A percentile compares a stretch with the other conserved stretches of the same genome.
Conservation (phyloP, 768 basidiomycete species). For the Trametes cingulata region DNA sequence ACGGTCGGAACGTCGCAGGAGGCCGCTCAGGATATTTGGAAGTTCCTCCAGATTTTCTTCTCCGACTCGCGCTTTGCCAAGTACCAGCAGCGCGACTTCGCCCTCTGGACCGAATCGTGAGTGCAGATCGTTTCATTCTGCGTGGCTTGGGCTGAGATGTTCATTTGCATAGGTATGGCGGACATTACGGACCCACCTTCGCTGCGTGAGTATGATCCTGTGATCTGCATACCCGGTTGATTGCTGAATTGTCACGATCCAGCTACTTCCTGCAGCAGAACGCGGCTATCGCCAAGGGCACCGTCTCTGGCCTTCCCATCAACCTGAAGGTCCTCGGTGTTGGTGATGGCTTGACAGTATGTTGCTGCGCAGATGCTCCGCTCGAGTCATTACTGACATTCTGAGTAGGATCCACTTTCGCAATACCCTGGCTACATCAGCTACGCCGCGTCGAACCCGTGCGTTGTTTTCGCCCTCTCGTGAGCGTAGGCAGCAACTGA, state of each 20-base stretch:
- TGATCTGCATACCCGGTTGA: background rate
- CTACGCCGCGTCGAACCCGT: slow-evolving; percentile 55
- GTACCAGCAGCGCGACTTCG: slow-evolving; percentile 46
- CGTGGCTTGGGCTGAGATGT: background rate
- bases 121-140: background rate
- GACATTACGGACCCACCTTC: slow-evolving; percentile 42
- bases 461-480: background rate
- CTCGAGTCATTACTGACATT: background rate
- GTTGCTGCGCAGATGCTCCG: slow-evolving; percentile 15
- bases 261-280: slow-evolving; percentile 61
- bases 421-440: slow-evolving; percentile 62
- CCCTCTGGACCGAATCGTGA: slow-evolving; percentile 66
- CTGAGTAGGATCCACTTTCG: slow-evolving; percentile 36
- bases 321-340: slow-evolving; percentile 66
- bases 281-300: slow-evolving; percentile 50
- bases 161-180: slow-evolving; percentile 32
- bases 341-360: slow-evolving; percentile 61
- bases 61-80: slow-evolving; percentile 53
- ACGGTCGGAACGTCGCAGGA: slow-evolving; percentile 51
- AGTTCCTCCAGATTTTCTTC: slow-evolving; percentile 64
- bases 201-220: slow-evolving; percentile 27
- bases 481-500: no score
- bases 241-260: background rate
- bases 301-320: slow-evolving; percentile 45
- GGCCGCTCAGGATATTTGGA: slow-evolving; percentile 61